These are phyloP conservation scores for Crithidia fasciculata DNA, from an alignment of 208 protist genomes.

Conservation along the genomic window DNA sequence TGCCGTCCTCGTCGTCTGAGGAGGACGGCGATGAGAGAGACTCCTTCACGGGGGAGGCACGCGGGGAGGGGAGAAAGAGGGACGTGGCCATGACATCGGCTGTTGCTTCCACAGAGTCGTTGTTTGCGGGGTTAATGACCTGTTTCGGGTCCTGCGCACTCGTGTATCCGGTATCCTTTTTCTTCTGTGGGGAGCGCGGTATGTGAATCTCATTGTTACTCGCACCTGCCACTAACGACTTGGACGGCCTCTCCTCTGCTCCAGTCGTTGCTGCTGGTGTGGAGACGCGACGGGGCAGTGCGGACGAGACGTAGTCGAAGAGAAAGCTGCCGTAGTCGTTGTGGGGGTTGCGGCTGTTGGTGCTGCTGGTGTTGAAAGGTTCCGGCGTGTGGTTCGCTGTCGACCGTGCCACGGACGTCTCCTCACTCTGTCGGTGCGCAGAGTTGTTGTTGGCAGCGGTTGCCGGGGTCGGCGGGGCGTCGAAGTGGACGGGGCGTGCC, in stretches of 20 bases:
- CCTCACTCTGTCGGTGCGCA: not conserved
- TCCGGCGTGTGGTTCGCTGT: too few relatives aligned
- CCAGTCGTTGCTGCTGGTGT: not conserved
- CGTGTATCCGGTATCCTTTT: not conserved
- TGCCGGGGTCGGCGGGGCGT: too few relatives aligned
- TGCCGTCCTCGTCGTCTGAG: not conserved
- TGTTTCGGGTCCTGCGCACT: too few relatives aligned
- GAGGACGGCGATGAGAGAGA: not conserved
- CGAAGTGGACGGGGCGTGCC: too few relatives aligned
- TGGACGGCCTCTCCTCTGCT: not conserved
- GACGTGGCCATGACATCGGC: not conserved
- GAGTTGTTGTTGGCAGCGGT: not conserved
- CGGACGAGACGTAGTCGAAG: not conserved
- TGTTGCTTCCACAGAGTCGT: not conserved
- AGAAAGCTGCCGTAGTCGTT: constrained; percentile 7
- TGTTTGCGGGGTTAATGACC: too few relatives aligned
- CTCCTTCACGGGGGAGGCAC: not conserved
- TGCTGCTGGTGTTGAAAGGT: not conserved
- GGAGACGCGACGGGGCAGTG: not conserved
- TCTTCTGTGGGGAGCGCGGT: not conserved
- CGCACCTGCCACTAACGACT: not conserved
- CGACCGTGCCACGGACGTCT: too few relatives aligned
- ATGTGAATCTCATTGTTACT: not conserved
- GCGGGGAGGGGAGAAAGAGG: not conserved
- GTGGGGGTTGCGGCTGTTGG: not conserved